These are phyloP conservation scores for Pleodorina starrii DNA, from an alignment of 139 green algal species.

Conservation along the genomic window DNA sequence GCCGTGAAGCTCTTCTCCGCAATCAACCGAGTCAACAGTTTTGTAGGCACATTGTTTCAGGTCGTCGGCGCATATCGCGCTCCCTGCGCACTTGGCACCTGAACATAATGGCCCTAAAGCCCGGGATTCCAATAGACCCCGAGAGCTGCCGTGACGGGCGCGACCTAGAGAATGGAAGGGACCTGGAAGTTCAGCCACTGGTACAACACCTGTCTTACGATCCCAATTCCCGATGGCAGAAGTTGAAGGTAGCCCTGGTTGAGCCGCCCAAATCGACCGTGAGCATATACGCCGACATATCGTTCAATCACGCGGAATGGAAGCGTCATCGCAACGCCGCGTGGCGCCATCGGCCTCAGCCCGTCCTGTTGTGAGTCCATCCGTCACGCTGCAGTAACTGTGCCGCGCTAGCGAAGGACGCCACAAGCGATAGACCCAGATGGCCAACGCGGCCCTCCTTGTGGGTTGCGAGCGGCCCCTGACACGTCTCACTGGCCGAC, in stretches of 20 bases:
- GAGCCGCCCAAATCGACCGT: constrained; percentile 33
- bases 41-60: too few species aligned
- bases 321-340: constrained; percentile 41
- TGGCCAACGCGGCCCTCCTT: too few species aligned
- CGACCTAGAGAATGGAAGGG: constrained; percentile 19
- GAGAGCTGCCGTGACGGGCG: constrained; percentile 8
- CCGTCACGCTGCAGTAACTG: too few species aligned
- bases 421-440: too few species aligned
- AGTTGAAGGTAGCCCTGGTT: background rate
- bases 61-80: too few species aligned
- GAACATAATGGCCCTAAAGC: background rate
- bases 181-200: background rate
- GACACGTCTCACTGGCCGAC: too few species aligned
- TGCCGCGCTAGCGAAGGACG: too few species aligned
- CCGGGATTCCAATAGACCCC: background rate
- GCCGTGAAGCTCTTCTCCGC: too few species aligned
- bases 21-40: too few species aligned
- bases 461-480: too few species aligned
- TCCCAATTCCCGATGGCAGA: constrained; percentile 28
- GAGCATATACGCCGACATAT: constrained; percentile 38
- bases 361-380: constrained; percentile 41
- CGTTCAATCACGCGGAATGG: constrained; percentile 46
- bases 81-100: too few species aligned
- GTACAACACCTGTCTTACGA: constrained; percentile 20
- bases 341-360: constrained; percentile 34